Evolutionary conservation across 2,329 filamentous ascomycete species (phyloP).

Genomic region (Pyrenophora seminiperda): DNA sequence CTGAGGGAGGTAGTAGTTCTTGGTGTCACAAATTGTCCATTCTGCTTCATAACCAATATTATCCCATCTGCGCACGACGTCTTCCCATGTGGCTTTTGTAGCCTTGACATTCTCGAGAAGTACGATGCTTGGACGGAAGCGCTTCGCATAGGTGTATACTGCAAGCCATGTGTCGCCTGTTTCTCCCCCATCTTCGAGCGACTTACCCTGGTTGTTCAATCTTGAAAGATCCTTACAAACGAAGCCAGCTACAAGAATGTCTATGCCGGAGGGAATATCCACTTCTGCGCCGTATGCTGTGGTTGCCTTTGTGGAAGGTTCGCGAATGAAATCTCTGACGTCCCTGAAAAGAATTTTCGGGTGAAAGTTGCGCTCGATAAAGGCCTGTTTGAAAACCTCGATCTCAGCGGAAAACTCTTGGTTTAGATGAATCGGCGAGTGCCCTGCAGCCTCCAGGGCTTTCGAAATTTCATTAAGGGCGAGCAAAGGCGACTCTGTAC

Average conservation of each 20-base stretch:
- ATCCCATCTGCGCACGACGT: conserved; percentile 54
- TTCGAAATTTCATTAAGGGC: conserved; percentile 62
- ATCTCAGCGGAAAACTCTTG: conserved; percentile 56
- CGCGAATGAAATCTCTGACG: conserved; percentile 52
- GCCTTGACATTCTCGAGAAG: conserved; percentile 72
- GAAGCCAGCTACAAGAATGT: conserved; percentile 73
- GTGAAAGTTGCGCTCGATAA: conserved; percentile 54
- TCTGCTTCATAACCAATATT: conserved; percentile 62
- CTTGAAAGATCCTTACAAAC: conserved; percentile 76
- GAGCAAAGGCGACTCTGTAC: conserved; percentile 75
- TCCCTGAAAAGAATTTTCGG: conserved; percentile 53
- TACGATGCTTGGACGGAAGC: conserved; percentile 65
- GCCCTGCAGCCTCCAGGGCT: conserved; percentile 25
- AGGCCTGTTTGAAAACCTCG: conserved; percentile 53
- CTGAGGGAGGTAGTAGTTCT: conserved; percentile 75
- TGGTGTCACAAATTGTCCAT: conserved; percentile 65
- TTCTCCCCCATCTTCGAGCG: conserved; percentile 62
- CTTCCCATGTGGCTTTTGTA: conserved; percentile 61
- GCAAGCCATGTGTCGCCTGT: conserved; percentile 69
- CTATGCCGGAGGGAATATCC: conserved; percentile 61
- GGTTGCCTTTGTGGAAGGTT: conserved; percentile 57
- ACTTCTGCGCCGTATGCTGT: conserved; percentile 69
- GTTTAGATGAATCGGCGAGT: conserved; percentile 30
- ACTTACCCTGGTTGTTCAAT: conserved; percentile 64
- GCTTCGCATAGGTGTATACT: conserved; percentile 62